These are phyloP conservation scores for Cladosporium sp. DNA, from an alignment of 2,329 filamentous ascomycete genomes.

Conservation along the genomic window DNA sequence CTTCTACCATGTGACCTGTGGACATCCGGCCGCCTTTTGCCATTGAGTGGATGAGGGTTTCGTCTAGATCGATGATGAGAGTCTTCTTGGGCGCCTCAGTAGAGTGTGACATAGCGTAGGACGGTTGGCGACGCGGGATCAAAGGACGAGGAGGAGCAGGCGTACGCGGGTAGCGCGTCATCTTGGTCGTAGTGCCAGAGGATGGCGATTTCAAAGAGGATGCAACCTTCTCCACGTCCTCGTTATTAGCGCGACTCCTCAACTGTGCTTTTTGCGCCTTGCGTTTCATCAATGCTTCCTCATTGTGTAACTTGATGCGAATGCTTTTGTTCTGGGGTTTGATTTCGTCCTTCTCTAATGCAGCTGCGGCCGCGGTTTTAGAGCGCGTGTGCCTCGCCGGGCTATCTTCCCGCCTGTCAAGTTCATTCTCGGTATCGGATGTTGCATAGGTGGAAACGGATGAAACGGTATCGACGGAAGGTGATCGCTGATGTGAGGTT, in stretches of 20 bases:
- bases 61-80: constrained; percentile 89
- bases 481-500: constrained; percentile 34
- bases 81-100: constrained; percentile 75
- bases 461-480: constrained; percentile 33
- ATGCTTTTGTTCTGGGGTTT: constrained; percentile 73
- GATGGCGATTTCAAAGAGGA: constrained; percentile 91
- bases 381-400: constrained; percentile 58
- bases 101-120: constrained; percentile 64
- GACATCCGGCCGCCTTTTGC: constrained; percentile 95
- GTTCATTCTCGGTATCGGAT: constrained; percentile 63
- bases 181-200: constrained; percentile 50
- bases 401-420: constrained; percentile 35
- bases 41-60: constrained; percentile 97
- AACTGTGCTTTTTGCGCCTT: constrained; percentile 60
- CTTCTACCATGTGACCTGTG: constrained; percentile 98
- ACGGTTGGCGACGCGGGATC: constrained; percentile 83
- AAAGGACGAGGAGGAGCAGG: constrained; percentile 86
- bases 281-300: constrained; percentile 57
- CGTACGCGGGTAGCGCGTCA: constrained; percentile 87
- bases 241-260: constrained; percentile 19
- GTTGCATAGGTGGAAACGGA: constrained; percentile 59
- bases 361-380: constrained; percentile 49
- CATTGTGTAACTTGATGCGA: constrained; percentile 82
- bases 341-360: constrained; percentile 55
- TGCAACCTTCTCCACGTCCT: constrained; percentile 48